phyloP scores from a whole-genome alignment of 2,329 filamentous ascomycete species.

The Teratosphaeria destructans region DNA sequence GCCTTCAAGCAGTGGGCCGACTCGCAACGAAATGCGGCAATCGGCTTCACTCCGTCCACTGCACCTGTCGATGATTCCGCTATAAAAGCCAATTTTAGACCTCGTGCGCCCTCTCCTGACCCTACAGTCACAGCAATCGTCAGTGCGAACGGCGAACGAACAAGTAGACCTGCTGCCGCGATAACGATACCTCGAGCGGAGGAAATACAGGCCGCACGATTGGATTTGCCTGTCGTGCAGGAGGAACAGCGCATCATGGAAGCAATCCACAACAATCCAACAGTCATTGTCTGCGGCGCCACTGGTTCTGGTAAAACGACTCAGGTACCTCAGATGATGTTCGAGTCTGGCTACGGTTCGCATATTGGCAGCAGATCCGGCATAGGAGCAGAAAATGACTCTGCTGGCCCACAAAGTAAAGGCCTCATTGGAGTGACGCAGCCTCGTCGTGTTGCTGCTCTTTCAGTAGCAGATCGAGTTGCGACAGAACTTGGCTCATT shows the following conservation, averaged over 20 bases:
- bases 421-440: constrained; percentile 95
- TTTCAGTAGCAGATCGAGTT: constrained; percentile 93
- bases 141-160: constrained; percentile 42
- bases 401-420: constrained; percentile 5
- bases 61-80: constrained; percentile 23
- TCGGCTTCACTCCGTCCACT: constrained; percentile 53
- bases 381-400: background rate
- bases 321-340: constrained; percentile 91
- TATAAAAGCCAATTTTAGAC: constrained; percentile 52
- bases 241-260: constrained; percentile 99
- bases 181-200: constrained; percentile 59
- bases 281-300: constrained; percentile 84
- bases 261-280: constrained; percentile 81
- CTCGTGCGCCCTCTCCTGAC: constrained; percentile 59
- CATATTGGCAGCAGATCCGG: constrained; percentile 42
- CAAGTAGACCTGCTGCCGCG: constrained; percentile 61
- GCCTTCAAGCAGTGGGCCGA: constrained; percentile 94
- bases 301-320: constrained; percentile 98
- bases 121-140: constrained; percentile 50
- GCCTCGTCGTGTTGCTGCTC: constrained; percentile 84
- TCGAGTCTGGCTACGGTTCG: constrained; percentile 83
- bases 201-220: constrained; percentile 66
- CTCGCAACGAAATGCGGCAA: constrained; percentile 70
- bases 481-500: constrained; percentile 66
- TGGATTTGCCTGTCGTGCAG: constrained; percentile 78